Conservation (phyloP, 140 eudicot species). For the Anethum foeniculum region DNA sequence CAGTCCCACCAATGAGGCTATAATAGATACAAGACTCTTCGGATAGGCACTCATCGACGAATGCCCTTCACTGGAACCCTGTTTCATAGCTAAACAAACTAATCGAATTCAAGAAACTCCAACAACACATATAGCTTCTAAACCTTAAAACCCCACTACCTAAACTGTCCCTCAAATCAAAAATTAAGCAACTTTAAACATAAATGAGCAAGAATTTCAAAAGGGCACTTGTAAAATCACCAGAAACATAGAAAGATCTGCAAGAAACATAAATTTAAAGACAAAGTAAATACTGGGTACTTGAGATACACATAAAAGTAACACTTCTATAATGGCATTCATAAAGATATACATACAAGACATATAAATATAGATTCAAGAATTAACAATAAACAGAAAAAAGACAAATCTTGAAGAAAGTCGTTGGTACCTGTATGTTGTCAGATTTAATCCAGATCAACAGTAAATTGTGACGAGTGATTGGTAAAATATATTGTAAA, state of each 20-base stretch:
- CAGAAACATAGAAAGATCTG: neutral
- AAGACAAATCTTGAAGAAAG: neutral
- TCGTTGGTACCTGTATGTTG: neutral
- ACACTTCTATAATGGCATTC: neutral
- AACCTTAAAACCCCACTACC: neutral
- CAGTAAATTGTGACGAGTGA: neutral
- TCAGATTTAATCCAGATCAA: neutral
- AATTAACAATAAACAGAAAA: neutral
- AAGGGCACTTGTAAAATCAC: neutral
- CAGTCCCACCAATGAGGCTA: constrained; percentile 56
- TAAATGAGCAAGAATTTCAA: neutral
- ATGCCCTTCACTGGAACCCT: constrained; percentile 28
- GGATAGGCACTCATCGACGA: constrained; percentile 46
- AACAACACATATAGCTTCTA: constrained; percentile 9
- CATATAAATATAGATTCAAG: neutral
- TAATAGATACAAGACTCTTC: constrained; percentile 43
- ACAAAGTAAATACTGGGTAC: neutral
- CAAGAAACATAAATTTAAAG: neutral
- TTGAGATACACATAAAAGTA: neutral
- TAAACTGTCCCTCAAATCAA: neutral
- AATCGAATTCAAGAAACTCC: constrained; percentile 10
- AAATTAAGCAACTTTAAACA: neutral
- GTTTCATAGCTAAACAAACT: constrained; percentile 29
- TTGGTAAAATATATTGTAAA: neutral
- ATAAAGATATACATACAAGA: neutral